These are phyloP conservation scores for Pelargonium australe DNA, from an alignment of 441 rosid genomes.

Conservation along the genomic window DNA sequence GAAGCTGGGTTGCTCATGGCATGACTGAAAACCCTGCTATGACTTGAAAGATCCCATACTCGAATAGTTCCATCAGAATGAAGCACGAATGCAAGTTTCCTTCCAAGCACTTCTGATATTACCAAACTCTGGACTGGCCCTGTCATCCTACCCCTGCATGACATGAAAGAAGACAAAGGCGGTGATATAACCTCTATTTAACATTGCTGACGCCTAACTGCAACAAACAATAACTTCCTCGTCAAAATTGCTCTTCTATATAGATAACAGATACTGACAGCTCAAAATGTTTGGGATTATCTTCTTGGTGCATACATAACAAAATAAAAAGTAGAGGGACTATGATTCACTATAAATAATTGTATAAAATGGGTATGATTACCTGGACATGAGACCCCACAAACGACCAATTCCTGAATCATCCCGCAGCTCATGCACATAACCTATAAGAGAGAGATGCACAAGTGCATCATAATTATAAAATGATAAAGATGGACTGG, in stretches of 20 bases:
- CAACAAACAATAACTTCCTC: background rate
- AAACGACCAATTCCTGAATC: conserved; percentile 71
- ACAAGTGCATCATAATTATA: background rate
- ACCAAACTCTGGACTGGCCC: conserved; percentile 66
- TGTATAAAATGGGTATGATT: conserved; percentile 11
- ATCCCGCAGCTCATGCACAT: conserved; percentile 63
- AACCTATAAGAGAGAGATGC: conserved; percentile 34
- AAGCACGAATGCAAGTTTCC: conserved; percentile 47
- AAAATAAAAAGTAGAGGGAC: background rate
- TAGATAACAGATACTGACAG: background rate
- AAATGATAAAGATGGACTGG: conserved; percentile 8
- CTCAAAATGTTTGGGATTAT: background rate
- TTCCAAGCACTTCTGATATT: conserved; percentile 45
- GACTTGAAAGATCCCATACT: conserved; percentile 62
- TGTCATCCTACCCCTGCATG: conserved; percentile 58
- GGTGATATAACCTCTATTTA: background rate
- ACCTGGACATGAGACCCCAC: conserved; percentile 91
- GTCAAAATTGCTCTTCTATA: background rate
- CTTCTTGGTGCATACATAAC: background rate
- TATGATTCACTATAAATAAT: background rate
- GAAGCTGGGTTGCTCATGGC: conserved; percentile 38
- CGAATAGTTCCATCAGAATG: conserved; percentile 65
- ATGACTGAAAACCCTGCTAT: conserved; percentile 55
- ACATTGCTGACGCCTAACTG: background rate
- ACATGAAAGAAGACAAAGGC: conserved; percentile 8